Percentiles rank a stretch among this genome's conserved stretches.
Conservation (phyloP, 345 rosid species). For the Eucalyptus sp. region DNA sequence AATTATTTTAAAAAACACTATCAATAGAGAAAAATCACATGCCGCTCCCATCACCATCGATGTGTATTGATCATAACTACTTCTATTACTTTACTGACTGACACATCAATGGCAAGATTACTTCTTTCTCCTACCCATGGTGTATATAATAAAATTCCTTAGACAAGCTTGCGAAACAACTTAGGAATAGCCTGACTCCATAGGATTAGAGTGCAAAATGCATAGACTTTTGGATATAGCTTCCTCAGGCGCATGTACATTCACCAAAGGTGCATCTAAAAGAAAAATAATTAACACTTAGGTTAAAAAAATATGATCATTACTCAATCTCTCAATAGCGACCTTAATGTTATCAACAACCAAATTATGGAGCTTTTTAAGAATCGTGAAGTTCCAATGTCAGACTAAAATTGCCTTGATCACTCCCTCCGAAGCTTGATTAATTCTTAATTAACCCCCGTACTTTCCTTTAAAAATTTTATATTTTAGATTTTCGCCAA, state of each 20-base stretch:
- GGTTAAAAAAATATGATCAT: background rate
- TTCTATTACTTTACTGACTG: background rate
- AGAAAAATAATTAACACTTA: background rate
- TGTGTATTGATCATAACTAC: background rate
- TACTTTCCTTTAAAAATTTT: background rate
- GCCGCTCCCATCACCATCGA: background rate
- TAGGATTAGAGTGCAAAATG: background rate
- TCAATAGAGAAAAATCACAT: background rate
- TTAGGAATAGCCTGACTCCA: background rate
- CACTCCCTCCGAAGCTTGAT: background rate
- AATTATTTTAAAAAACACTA: no score
- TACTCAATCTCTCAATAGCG: background rate
- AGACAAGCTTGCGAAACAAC: background rate
- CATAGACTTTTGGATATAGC: background rate
- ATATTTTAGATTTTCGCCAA: background rate
- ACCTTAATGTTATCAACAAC: no score
- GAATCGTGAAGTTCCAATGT: background rate
- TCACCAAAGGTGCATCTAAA: background rate
- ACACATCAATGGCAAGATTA: background rate
- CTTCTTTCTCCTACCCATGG: background rate
- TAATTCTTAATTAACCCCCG: background rate
- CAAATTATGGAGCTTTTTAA: background rate
- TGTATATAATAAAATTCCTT: background rate
- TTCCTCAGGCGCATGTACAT: background rate
- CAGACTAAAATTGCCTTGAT: background rate